These are phyloP conservation scores for Dioszegia crocea DNA, from an alignment of 768 basidiomycete species.

Conservation along the genomic window DNA sequence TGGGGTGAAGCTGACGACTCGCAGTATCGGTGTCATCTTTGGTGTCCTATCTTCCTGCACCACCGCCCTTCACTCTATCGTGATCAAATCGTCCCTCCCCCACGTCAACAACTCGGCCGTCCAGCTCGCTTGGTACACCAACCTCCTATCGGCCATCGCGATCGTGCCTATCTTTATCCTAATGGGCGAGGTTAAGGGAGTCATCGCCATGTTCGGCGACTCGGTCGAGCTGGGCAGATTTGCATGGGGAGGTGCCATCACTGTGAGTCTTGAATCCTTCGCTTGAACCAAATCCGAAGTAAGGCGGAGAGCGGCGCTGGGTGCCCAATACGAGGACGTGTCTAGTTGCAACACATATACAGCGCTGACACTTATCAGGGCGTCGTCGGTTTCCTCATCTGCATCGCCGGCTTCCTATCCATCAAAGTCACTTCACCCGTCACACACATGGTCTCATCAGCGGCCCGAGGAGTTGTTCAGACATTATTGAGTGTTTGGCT, in stretches of 20 bases:
- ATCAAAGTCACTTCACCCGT: constrained; percentile 98
- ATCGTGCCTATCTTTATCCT: constrained; percentile 7
- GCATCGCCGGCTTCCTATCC: constrained; percentile 81
- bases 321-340: no score
- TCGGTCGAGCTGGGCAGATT: constrained; percentile 4
- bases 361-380: constrained; percentile 45
- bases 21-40: constrained; percentile 13
- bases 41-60: constrained; percentile 18
- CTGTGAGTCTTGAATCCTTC: constrained; percentile 56
- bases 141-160: constrained; percentile 4
- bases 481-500: constrained; percentile 8
- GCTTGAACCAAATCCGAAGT: not conserved
- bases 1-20: no score
- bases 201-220: constrained; percentile 5
- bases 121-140: constrained; percentile 16
- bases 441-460: constrained; percentile 82
- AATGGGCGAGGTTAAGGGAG: constrained; percentile 4
- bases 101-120: constrained; percentile 15
- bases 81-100: constrained; percentile 15
- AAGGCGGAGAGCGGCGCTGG: no score
- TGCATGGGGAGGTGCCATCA: constrained; percentile 59
- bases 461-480: constrained; percentile 14
- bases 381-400: constrained; percentile 84
- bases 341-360: no score
- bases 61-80: constrained; percentile 13